phyloP scores from a whole-genome alignment of 2,329 filamentous ascomycete genomes.

The Aspergillus hortae region DNA sequence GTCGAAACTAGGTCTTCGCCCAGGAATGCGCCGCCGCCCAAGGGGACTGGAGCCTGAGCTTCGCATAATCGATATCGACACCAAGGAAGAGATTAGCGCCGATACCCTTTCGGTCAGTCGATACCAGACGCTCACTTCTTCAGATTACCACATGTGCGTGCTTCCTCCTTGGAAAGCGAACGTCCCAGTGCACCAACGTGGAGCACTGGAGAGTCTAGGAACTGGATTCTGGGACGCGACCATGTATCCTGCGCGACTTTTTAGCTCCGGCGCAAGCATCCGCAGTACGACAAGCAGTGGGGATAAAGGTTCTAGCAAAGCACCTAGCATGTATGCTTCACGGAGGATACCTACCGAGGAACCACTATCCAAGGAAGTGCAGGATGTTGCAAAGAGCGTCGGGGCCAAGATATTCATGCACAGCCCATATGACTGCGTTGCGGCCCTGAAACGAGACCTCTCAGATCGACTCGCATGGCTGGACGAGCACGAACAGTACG shows the following conservation, averaged over 20 bases:
- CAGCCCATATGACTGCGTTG: slow-evolving; percentile 93
- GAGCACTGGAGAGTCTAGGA: slow-evolving; percentile 73
- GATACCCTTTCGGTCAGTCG: slow-evolving; percentile 82
- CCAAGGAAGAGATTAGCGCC: slow-evolving; percentile 78
- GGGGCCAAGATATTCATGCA: slow-evolving; percentile 87
- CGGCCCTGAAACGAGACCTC: slow-evolving; percentile 82
- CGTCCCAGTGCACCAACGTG: slow-evolving; percentile 62
- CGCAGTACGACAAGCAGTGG: slow-evolving; percentile 53
- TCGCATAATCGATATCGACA: slow-evolving; percentile 82
- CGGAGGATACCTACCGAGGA: slow-evolving; percentile 47
- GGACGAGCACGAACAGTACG: slow-evolving; percentile 73
- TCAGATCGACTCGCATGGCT: slow-evolving; percentile 84
- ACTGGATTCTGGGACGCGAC: slow-evolving; percentile 83
- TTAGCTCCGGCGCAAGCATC: slow-evolving; percentile 81
- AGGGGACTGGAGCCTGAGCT: slow-evolving; percentile 85
- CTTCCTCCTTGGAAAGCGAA: slow-evolving; percentile 71
- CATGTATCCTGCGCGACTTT: slow-evolving; percentile 79
- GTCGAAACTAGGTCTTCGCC: slow-evolving; percentile 45
- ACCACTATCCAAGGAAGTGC: slow-evolving; percentile 37
- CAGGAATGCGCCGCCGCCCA: slow-evolving; percentile 66
- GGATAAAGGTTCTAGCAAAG: slow-evolving; percentile 54
- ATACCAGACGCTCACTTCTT: slow-evolving; percentile 78
- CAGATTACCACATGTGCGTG: slow-evolving; percentile 87
- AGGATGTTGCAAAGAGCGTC: slow-evolving; percentile 50
- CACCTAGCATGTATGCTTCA: slow-evolving; percentile 51